These are phyloP conservation scores for Vitellaria paradoxa DNA, from an alignment of 179 eudicot species.

Conservation along the genomic window DNA sequence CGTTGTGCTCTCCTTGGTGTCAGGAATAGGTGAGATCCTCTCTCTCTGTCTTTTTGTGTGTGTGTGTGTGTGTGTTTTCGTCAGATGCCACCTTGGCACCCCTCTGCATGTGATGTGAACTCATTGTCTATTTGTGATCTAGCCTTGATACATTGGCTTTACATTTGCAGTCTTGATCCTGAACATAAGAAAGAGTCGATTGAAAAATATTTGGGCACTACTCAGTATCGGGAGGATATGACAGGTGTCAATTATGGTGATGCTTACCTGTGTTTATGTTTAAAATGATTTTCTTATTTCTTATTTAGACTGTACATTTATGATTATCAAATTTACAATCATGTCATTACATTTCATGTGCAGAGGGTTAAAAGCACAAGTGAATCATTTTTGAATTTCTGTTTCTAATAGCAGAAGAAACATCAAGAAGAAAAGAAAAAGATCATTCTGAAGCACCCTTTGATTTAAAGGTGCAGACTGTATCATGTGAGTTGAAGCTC, in stretches of 20 bases:
- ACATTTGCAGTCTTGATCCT: constrained; percentile 73
- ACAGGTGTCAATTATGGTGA: constrained; percentile 12
- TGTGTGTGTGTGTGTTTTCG: background rate
- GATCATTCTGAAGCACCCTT: constrained; percentile 10
- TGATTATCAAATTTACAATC: background rate
- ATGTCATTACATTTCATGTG: background rate
- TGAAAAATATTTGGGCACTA: constrained; percentile 66
- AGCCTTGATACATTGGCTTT: background rate
- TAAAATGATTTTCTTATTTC: background rate
- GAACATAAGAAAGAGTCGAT: constrained; percentile 76
- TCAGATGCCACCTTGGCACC: background rate
- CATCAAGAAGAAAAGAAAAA: background rate
- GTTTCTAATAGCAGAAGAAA: background rate
- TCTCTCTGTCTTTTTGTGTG: no score
- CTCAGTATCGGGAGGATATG: constrained; percentile 31
- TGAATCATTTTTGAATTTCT: background rate
- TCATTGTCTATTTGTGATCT: background rate
- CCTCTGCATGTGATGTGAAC: background rate
- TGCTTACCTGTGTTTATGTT: background rate
- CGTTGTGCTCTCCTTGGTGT: constrained; percentile 89
- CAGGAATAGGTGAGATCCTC: constrained; percentile 66
- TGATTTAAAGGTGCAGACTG: background rate
- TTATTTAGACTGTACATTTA: background rate
- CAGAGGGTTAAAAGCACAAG: constrained; percentile 3
- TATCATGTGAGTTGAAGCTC: constrained; percentile 9